These are phyloP conservation scores for Phytopythium montanum DNA, from an alignment of 352 stramenopile genomes.

Conservation along the genomic window DNA sequence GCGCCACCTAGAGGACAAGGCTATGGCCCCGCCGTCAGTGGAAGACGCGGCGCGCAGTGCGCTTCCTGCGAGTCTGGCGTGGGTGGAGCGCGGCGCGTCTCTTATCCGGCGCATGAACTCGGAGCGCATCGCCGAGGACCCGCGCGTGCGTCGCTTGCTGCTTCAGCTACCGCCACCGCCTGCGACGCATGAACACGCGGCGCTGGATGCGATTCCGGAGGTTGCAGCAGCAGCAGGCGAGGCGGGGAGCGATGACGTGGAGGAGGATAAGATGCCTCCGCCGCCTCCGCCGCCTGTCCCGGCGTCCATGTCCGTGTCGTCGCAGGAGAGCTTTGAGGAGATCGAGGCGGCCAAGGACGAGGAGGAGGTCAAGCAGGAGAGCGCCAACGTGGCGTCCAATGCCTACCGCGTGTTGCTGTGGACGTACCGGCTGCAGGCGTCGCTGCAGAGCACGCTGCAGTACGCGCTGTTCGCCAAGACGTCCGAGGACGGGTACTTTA, in stretches of 20 bases:
- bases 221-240: conserved; percentile 4
- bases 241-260: conserved; percentile 6
- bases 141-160: conserved; percentile 63
- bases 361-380: conserved; percentile 66
- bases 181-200: conserved; percentile 16
- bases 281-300: conserved; percentile 2
- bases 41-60: conserved; percentile 5
- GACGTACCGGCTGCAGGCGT: conserved; percentile 76
- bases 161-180: conserved; percentile 29
- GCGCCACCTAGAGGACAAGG: not conserved
- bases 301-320: conserved; percentile 9
- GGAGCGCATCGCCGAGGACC: conserved; percentile 81
- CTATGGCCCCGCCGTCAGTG: not conserved
- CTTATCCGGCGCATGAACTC: conserved; percentile 88
- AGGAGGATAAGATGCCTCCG: conserved; percentile 31
- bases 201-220: conserved; percentile 29
- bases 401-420: conserved; percentile 72
- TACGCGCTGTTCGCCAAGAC: conserved; percentile 78
- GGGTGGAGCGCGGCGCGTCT: conserved; percentile 79
- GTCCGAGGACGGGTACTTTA: conserved; percentile 78
- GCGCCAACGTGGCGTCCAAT: conserved; percentile 65
- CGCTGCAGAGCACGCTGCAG: conserved; percentile 66
- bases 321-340: conserved; percentile 61
- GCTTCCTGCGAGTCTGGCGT: conserved; percentile 53
- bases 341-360: conserved; percentile 56